Evolutionary conservation across 306 rosid genomes (phyloP), one percentile per base, ranked within the genome.

Genomic region (Casuarina glauca): DNA sequence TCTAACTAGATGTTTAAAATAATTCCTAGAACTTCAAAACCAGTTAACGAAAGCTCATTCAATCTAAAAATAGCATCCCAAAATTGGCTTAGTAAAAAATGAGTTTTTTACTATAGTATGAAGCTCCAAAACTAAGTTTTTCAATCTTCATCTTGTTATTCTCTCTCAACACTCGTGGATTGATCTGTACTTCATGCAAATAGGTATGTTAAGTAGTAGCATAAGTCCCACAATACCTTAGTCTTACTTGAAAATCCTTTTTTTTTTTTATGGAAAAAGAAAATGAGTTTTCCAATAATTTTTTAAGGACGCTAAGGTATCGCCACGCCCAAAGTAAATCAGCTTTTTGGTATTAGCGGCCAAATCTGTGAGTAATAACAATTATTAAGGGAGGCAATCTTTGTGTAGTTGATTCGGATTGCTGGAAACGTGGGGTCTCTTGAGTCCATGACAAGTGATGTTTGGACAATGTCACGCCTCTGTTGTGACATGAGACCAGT

Each of bases 401-500:
- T 68, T 76, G 51, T 76, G 78, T 58, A 67, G 66, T 77, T 46
- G 79, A 6, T 61, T 13, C 48, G 42, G 75, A 82, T 71, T 20
- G 61, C 53, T 57, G 70, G 79, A 73, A 17, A 43, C 32, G 41
- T 5, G 85, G 83, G 81, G 85, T 86, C 80, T 69, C 58, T 5
- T n/a, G 72, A 82, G 53, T 16, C 78, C 71, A 72, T 69, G 81
- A 62, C 51, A 49, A 75, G 70, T 79, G 80, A 84, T 64, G 78
- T 73, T 67, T 43, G 4, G 62, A 78, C 78, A 63, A 80, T 78
- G 77, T 75, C 78, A 50, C 68, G 60, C 80, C 77, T 78, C 60
- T 79, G 71, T 81, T 80, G 63, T 79, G 89, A 84, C 76, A 66
- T 84, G 87, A 79, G 86, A 86, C 86, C 78, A 76, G 84, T 76